Percentiles rank a stretch among this genome's conserved stretches.
These are phyloP conservation scores for Calocybe indica DNA, from an alignment of 768 basidiomycete genomes.

Conservation along the genomic window DNA sequence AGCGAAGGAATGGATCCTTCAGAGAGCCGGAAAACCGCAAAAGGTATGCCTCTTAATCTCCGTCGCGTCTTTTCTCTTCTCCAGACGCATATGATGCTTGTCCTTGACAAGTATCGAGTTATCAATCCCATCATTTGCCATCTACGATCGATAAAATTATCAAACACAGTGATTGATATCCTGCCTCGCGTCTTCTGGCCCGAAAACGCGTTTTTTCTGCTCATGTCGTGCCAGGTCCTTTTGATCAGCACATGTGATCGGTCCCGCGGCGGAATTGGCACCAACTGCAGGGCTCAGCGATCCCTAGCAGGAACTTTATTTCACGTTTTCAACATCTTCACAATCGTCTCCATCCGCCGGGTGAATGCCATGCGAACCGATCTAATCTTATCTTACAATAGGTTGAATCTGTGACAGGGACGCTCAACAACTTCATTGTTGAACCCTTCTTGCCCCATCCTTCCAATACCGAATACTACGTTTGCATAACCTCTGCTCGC, in stretches of 20 bases:
- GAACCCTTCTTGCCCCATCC: constrained; percentile 99
- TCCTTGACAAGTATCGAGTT: too few relatives aligned
- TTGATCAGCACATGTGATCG: constrained; percentile 17
- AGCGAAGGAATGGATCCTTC: constrained; percentile 81
- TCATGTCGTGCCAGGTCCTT: too few relatives aligned
- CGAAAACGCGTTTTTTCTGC: constrained; percentile 14
- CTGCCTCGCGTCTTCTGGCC: constrained; percentile 9
- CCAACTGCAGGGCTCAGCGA: too few relatives aligned
- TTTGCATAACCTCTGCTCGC: constrained; percentile 94
- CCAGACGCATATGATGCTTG: neutral
- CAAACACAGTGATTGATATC: too few relatives aligned
- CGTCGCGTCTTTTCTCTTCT: constrained; percentile 9
- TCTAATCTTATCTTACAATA: constrained; percentile 23
- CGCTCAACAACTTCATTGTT: constrained; percentile 94
- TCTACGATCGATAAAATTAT: too few relatives aligned
- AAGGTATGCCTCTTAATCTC: constrained; percentile 47
- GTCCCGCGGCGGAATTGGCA: neutral
- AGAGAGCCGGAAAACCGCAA: constrained; percentile 88
- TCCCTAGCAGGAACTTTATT: too few relatives aligned
- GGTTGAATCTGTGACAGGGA: constrained; percentile 94
- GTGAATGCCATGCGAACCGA: neutral
- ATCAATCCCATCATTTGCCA: too few relatives aligned
- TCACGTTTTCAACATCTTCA: too few relatives aligned
- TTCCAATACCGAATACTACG: constrained; percentile 92
- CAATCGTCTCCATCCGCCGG: too few relatives aligned